Evolutionary conservation across 345 rosid species (phyloP), one percentile per base, ranked within the genome.

Genomic region (Gossypium mustelinum): DNA sequence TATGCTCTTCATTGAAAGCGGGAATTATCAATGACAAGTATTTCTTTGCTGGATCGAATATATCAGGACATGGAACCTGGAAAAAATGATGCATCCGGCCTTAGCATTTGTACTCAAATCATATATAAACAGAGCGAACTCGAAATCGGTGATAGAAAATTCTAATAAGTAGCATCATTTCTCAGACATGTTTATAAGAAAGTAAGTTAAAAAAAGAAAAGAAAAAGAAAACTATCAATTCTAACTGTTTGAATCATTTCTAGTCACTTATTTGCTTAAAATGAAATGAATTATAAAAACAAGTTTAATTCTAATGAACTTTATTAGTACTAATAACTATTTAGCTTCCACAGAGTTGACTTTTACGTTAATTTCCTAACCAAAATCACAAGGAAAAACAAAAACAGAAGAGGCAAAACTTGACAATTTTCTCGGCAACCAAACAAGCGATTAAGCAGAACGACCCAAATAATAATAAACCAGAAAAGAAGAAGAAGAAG

Each of bases 1-100:
- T 89, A 73, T 83, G 85, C 83, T 92, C 98, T 80, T 94, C 99
- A 61, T 94, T 94, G 74, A 59, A 93, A 4, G 99, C 99, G 12
- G 99, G 99, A 81, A 94, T 83, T 68, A 94, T 86, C 76, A 94
- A 76, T 11, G 99, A 91, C 47, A 94, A 43, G 82, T 94, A 93
- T 87, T 91, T 93, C 74, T 86, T 89, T 0, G 97, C 88, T 20
- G 98, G 97, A 76, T 95, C 91, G 11, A 74, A 72, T 50, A 91
- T 70, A 79, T 77, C 67, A 51, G 97, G 91, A 78, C 89, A 88
- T 29, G 85, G 88, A 76, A 95, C 89, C 98, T 95, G 87, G 22
- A 79, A 67, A 70, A 47, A 18, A 43, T 17, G 4, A 25, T 9
- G 14, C 27, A 34, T 24, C 20, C 69, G 27, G n/a, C 55, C 29